Evolutionary conservation across 495 filamentous ascomycete genomes (phyloP), one percentile per base, ranked within the genome.

Genomic region (Xylaria nigripes): DNA sequence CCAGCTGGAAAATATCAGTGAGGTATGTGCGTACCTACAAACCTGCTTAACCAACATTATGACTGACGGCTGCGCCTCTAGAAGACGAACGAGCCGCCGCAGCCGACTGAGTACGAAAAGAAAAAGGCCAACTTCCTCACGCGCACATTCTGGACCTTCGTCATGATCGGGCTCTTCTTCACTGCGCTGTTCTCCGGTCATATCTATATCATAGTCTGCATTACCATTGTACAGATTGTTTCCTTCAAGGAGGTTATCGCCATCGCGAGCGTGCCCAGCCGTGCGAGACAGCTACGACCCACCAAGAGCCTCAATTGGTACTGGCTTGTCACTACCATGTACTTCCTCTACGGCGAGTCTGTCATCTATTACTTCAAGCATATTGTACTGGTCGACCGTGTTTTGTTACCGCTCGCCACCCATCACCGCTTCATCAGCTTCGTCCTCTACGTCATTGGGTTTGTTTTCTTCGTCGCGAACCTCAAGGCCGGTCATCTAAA

Each of bases 361-460:
- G 92, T 99, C 58, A 93, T 99, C 55, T 99, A 97, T 72, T 99
- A 99, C 70, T 97, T 99, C 73, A 97, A 97, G 76, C 94, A 97
- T 61, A 88, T 99, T 51, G 80, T 99, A 27, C 70, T 97, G 54
- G 88, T 99, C n/a, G 92, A 96, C 70, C 86, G 84, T 66, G 86
- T 97, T 29, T 73, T 99, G 45, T 76, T 94, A 45, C 92, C 92
- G 2, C 85, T 99, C 58, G 91, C 94, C 24, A 96, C 92, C 6
- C 94, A 99, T 70, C 94, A 99, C 69, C 85, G 94, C 30, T 99
- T 99, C 74, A 96, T 99, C 66, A 95, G 89, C 75, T 99, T 99
- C 66, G 85, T 89, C 64, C 86, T 99, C 47, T 97, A 97, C 69
- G 85, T 95, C 53, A 91, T 97, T 70, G 94, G 93, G 48, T 99